A percentile compares a stretch with the other conserved stretches of the same genome.
phyloP scores from a whole-genome alignment of 768 basidiomycete species.

The Pulveroboletus frians region DNA sequence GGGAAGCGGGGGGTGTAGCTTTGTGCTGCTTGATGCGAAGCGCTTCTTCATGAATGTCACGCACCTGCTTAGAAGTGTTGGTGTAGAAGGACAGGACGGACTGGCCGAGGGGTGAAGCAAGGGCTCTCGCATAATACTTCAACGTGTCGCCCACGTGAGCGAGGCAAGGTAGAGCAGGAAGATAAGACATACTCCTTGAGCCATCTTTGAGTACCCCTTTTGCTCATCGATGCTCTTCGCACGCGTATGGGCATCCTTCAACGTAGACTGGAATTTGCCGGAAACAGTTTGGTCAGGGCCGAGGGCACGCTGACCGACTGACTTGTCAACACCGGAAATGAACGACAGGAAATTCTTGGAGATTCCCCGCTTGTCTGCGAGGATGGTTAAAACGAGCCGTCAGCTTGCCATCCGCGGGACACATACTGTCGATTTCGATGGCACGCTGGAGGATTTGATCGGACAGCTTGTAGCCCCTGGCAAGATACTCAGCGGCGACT shows the following conservation, averaged over 20 bases:
- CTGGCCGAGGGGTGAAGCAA: slow-evolving; percentile 72
- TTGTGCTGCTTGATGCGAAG: slow-evolving; percentile 71
- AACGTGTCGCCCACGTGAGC: slow-evolving; percentile 1
- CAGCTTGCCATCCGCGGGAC: neutral
- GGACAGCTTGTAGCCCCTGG: slow-evolving; percentile 78
- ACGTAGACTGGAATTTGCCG: slow-evolving; percentile 59
- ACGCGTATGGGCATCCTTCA: slow-evolving; percentile 61
- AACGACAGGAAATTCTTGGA: slow-evolving; percentile 79
- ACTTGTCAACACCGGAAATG: slow-evolving; percentile 65
- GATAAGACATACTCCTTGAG: slow-evolving; percentile 51
- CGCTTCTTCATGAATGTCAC: slow-evolving; percentile 93
- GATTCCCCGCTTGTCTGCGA: slow-evolving; percentile 75
- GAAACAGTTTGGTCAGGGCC: slow-evolving; percentile 82
- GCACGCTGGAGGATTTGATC: slow-evolving; percentile 75
- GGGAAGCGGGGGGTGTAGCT: slow-evolving; percentile 14
- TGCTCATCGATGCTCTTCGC: slow-evolving; percentile 77
- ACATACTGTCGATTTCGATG: slow-evolving; percentile 71
- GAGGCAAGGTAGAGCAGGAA: neutral
- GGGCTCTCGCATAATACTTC: slow-evolving; percentile 74
- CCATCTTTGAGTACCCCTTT: slow-evolving; percentile 66
- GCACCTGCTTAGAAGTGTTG: slow-evolving; percentile 76
- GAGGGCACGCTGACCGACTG: slow-evolving; percentile 62
- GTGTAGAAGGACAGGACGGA: slow-evolving; percentile 84
- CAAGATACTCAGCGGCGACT: slow-evolving; percentile 93
- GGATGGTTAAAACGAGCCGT: neutral